A percentile compares a stretch with the other conserved stretches of the same genome.
Evolutionary conservation across 225 moss, liverwort and hornwort genomes (phyloP).

Genomic region (Pleurozium schreberi): DNA sequence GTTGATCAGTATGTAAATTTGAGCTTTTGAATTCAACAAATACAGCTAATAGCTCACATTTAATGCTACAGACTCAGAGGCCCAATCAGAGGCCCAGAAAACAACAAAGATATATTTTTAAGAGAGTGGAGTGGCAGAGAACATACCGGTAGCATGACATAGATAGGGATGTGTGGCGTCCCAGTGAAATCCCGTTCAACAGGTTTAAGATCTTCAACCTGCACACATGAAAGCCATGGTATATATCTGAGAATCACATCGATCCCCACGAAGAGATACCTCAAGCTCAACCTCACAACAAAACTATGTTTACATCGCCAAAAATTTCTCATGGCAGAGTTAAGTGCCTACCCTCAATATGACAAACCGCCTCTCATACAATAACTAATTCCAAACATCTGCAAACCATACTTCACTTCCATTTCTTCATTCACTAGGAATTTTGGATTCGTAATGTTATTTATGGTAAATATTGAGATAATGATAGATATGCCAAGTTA

Average conservation of each 20-base stretch:
- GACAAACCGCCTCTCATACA: not conserved
- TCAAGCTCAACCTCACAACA: not conserved
- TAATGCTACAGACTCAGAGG: not conserved
- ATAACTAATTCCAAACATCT: not conserved
- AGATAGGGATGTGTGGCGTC: slow-evolving; percentile 78
- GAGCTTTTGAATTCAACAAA: not conserved
- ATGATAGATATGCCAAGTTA: not conserved
- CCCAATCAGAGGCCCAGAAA: not conserved
- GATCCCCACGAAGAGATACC: not conserved
- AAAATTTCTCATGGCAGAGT: not conserved
- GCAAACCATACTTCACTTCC: not conserved
- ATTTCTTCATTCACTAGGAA: not conserved
- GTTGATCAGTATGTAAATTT: not conserved
- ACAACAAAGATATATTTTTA: not conserved
- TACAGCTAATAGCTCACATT: not conserved
- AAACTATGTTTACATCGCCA: not conserved
- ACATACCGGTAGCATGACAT: slow-evolving; percentile 94
- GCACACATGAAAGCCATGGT: not conserved
- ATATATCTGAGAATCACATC: not conserved
- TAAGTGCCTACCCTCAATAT: not conserved
- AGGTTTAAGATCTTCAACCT: not conserved
- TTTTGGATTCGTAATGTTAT: not conserved
- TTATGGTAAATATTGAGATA: not conserved
- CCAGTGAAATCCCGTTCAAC: slow-evolving; percentile 70
- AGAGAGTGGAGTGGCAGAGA: not conserved